Evolutionary conservation across 2,329 filamentous ascomycete species (phyloP), one percentile per base, ranked within the genome.

Genomic region (Scopulariopsis brevicaulis): DNA sequence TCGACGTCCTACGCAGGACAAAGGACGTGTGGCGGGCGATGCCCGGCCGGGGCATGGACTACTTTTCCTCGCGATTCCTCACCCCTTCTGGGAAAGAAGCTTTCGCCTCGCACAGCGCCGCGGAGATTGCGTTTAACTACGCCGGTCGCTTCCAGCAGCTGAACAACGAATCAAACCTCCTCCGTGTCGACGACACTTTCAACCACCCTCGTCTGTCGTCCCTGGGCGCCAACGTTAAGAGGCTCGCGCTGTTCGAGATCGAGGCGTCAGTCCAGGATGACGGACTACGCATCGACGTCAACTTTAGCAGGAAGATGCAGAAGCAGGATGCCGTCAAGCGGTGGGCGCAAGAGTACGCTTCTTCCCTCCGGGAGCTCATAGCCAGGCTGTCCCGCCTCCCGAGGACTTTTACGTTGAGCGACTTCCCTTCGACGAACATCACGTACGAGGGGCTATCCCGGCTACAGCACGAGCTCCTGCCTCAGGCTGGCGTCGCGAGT

Each of bases 221-320:
- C n/a, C 43, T n/a, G 12, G 43, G 25, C 74, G 28, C 28, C 8
- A 32, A 32, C 28, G 28, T 32, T 4, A 32, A 8, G 28, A 32
- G 28, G 28, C 28, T 78, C n/a, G 72, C 77, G 0, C 62, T 77
- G 1, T 77, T 79, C 24, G 77, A 79, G 60, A 67, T 78, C 20
- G 76, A 73, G 4, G 71, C 75, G 14, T 71, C 72, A 55, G 68
- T 77, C 22, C 70, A 76, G 22, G 69, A 73, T 24, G 76, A 73
- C 22, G 68, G 67, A 46, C 14, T 22, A 18, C n/a, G 14, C n/a
- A 72, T 75, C 1, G 71, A 71, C 24, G 64, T 79, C 60, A 74
- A 73, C 18, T 72, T 79, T 25, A 62, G 74, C 0, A 77, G 75
- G 65, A 74, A 70, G 37, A 73, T 74, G 34, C 70, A 66, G 11